Conservation (phyloP, 2,329 filamentous ascomycete genomes). For the Colletotrichum noveboracense region DNA sequence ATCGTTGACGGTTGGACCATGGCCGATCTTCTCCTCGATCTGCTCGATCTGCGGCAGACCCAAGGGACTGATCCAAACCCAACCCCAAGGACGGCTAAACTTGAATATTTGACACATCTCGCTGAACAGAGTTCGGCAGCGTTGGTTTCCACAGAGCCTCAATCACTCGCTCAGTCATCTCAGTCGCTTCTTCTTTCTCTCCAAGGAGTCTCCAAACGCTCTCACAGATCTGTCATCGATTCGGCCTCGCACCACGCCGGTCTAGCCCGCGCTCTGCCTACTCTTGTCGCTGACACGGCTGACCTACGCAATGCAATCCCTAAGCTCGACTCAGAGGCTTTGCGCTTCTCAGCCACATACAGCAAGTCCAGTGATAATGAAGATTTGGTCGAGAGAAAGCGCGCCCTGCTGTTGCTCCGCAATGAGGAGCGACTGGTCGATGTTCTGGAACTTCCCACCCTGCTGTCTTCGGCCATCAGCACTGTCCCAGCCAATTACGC, state of each 20-base stretch:
- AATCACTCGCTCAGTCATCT: constrained; percentile 78
- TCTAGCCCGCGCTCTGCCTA: constrained; percentile 74
- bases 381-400: constrained; percentile 75
- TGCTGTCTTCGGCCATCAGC: constrained; percentile 81
- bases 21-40: constrained; percentile 77
- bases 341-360: constrained; percentile 83
- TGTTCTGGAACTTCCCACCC: constrained; percentile 85
- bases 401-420: constrained; percentile 79
- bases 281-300: constrained; percentile 67
- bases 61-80: not conserved
- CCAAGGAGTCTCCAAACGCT: constrained; percentile 87
- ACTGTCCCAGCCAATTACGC: constrained; percentile 77
- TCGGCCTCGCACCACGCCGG: constrained; percentile 81
- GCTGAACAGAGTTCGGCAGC: constrained; percentile 77
- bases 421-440: constrained; percentile 92
- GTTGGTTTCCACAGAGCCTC: constrained; percentile 76
- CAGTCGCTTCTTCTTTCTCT: constrained; percentile 84
- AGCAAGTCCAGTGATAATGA: constrained; percentile 74
- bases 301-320: constrained; percentile 77
- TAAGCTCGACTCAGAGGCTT: constrained; percentile 77
- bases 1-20: constrained; percentile 40
- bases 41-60: constrained; percentile 69
- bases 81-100: constrained; percentile 23
- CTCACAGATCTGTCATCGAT: constrained; percentile 82
- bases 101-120: constrained; percentile 78